Percentiles rank a stretch among this genome's conserved stretches.
Evolutionary conservation across 352 stramenopile genomes (phyloP).

Genomic region (Pythium aquatile): DNA sequence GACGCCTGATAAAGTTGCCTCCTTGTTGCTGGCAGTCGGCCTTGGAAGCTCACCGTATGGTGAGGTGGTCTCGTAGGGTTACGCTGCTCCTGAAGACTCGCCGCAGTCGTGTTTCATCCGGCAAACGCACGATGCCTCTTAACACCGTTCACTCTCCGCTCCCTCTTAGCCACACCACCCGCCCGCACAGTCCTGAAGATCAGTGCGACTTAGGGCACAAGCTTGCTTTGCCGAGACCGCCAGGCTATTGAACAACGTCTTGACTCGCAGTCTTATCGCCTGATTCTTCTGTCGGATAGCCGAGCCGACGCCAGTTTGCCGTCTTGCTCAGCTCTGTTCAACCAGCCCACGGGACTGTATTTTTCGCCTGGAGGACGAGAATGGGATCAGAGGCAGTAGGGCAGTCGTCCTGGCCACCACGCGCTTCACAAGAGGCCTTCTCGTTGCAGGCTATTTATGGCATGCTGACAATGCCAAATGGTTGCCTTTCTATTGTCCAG

Average conservation of each 20-base stretch:
- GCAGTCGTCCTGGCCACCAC: background rate
- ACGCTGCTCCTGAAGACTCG: conserved; percentile 7
- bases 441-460: background rate
- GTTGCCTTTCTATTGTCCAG: conserved; percentile 1
- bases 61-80: background rate
- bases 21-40: background rate
- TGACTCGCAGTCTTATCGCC: conserved; percentile 6
- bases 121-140: background rate
- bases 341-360: background rate
- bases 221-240: background rate
- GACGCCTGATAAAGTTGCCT: background rate
- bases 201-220: background rate
- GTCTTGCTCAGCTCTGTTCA: background rate
- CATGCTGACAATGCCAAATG: too few relatives aligned
- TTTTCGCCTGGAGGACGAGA: conserved; percentile 1
- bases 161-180: background rate
- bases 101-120: conserved; percentile 16
- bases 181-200: background rate
- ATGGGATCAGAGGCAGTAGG: conserved; percentile 1
- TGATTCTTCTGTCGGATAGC: background rate
- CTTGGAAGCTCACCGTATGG: background rate
- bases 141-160: background rate
- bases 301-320: background rate
- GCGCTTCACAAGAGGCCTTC: too few relatives aligned
- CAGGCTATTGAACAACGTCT: background rate